phyloP scores from a whole-genome alignment of 495 filamentous ascomycete species.

The Hapsidospora chrysogenum region DNA sequence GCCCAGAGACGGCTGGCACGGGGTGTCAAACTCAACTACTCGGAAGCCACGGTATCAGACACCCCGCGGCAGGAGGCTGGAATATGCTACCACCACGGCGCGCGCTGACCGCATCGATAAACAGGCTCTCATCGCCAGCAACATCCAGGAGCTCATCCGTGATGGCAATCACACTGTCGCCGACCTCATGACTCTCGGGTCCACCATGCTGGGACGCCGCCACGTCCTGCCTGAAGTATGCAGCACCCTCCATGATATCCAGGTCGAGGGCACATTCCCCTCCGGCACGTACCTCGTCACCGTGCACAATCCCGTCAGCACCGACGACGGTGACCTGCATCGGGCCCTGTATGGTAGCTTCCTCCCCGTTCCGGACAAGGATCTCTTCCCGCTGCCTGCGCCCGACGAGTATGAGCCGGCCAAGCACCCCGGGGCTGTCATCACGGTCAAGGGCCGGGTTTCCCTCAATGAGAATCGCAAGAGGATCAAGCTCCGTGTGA shows the following conservation, averaged over 20 bases:
- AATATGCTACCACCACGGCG: background rate
- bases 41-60: constrained; percentile 64
- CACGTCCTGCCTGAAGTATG: constrained; percentile 80
- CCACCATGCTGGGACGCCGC: constrained; percentile 82
- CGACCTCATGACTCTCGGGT: constrained; percentile 82
- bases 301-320: constrained; percentile 75
- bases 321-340: constrained; percentile 73
- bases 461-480: constrained; percentile 58
- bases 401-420: constrained; percentile 42
- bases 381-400: constrained; percentile 43
- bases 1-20: constrained; percentile 82
- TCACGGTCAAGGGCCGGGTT: constrained; percentile 51
- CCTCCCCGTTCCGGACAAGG: constrained; percentile 57
- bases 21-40: constrained; percentile 79
- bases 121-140: constrained; percentile 77
- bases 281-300: constrained; percentile 90
- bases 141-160: constrained; percentile 91
- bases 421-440: constrained; percentile 63
- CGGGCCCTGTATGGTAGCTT: constrained; percentile 86
- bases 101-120: constrained; percentile 4
- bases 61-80: background rate
- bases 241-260: constrained; percentile 60
- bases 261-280: constrained; percentile 88
- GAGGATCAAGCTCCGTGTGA: constrained; percentile 58
- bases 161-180: constrained; percentile 89